Conservation (phyloP, 2,329 filamentous ascomycete genomes). For the Grosmannia penicillata region DNA sequence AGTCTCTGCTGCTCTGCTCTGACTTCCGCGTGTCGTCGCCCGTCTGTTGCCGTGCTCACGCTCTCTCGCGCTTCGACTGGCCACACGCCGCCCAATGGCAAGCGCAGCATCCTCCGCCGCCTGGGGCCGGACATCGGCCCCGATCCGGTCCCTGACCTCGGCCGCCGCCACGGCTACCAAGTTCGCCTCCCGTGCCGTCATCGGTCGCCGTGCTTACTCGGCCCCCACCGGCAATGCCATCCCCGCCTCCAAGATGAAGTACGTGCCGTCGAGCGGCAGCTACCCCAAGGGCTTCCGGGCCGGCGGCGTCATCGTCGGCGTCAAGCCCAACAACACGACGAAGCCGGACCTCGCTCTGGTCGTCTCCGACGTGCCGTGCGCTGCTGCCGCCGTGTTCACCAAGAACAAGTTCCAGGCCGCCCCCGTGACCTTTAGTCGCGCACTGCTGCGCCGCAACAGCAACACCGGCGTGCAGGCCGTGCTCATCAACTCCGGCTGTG, state of each 20-base stretch:
- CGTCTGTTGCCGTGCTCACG: too few species aligned
- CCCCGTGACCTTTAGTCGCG: constrained; percentile 72
- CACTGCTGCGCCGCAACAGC: constrained; percentile 50
- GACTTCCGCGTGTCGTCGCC: too few species aligned
- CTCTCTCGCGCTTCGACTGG: background rate
- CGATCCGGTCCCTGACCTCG: background rate
- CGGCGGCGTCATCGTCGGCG: constrained; percentile 77
- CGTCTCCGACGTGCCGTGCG: constrained; percentile 71
- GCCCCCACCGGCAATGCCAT: constrained; percentile 43
- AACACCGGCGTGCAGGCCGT: constrained; percentile 53
- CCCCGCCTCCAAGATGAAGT: constrained; percentile 74
- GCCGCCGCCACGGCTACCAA: background rate
- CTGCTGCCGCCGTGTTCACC: constrained; percentile 86
- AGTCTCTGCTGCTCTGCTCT: too few species aligned
- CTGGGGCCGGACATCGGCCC: background rate
- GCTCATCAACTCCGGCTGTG: constrained; percentile 89
- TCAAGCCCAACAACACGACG: constrained; percentile 83
- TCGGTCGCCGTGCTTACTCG: constrained; percentile 38
- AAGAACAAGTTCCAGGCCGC: constrained; percentile 98
- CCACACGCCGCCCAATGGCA: background rate
- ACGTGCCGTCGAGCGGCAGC: constrained; percentile 68
- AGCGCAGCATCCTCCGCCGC: background rate
- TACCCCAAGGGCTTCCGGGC: constrained; percentile 86
- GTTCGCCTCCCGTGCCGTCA: too few species aligned
- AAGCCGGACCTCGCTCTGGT: constrained; percentile 86